Base-by-base conservation (phyloP, 164 flowering plant species). In the Liquidambar formosana region DNA sequence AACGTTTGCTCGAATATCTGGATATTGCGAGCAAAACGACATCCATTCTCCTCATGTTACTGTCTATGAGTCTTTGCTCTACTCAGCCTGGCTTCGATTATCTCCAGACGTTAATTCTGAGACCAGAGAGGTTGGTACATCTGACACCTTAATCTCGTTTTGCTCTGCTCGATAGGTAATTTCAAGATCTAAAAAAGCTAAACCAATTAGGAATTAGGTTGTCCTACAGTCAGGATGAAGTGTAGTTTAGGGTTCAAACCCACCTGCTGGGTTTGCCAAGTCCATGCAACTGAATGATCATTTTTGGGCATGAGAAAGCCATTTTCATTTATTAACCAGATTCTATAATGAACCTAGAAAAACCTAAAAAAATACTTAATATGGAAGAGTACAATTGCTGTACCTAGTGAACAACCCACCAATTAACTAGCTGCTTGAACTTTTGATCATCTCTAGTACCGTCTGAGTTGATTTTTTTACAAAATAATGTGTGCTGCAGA, bases 31-130 rank as follows among this genome's bases (percentile, higher is more conserved):
- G 69, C 86, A 84, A 61, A 84, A 79, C 64, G 89, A 84, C 27
- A 86, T 84, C 61, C 89, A 85, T 78, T 78, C 92, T 65, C 91
- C 91, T 33, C 79, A 86, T 65, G 78, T 85, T 19, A 86, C 90
- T 3, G 84, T 86, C 15, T 73, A 81, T 25, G 90, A 86, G 66
- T 84, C 90, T n/a, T 63, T 86, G 68, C 70, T 84, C 57, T 84
- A 77, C 68, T 86, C 90, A 1, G 87, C 88, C 19, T 86, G 86
- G 87, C 87, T 86, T 38, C 84, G 90, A 21, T 68, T 85, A n/a
- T 75, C 86, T 21, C 14, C 73, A 33, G 78, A 78, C 4, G 77
- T 80, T 5, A 63, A 78, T 58, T 15, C 75, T n/a, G 44, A 75
- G 28, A 78, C 79, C n/a, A 75, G 82, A 68, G 80, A 78, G 77